Evolutionary conservation across 1,284 basidiomycete genomes (phyloP).

Genomic region (Malassezia equina): DNA sequence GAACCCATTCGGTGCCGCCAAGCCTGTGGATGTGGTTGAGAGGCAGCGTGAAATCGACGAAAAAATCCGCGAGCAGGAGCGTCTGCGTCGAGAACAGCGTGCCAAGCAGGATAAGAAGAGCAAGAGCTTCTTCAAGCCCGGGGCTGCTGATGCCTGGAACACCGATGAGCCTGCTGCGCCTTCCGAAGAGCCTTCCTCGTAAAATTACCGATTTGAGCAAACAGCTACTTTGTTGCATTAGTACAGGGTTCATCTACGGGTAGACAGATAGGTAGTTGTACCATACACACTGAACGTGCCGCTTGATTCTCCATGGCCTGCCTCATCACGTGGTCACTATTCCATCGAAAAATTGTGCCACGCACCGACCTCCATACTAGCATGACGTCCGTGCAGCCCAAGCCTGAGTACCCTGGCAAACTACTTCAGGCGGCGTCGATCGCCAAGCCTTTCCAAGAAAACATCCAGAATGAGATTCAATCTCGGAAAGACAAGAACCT

Average conservation of each 20-base stretch:
- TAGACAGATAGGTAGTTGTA: conserved; percentile 2
- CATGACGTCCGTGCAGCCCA: conserved; percentile 8
- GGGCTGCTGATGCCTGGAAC: conserved; percentile 2
- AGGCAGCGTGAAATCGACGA: conserved; percentile 66
- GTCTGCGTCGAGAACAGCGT: conserved; percentile 30
- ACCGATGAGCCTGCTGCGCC: neutral
- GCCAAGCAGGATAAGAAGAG: conserved; percentile 29
- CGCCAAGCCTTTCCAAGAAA: conserved; percentile 38
- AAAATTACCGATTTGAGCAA: neutral
- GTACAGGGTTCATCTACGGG: neutral
- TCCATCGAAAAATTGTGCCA: neutral
- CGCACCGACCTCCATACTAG: neutral
- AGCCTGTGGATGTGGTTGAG: conserved; percentile 71
- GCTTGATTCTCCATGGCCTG: neutral
- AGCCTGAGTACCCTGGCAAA: conserved; percentile 37
- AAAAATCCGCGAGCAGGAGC: conserved; percentile 32
- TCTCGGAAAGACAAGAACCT: conserved; percentile 22
- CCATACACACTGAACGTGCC: neutral
- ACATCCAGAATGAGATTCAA: conserved; percentile 25
- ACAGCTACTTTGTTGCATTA: neutral
- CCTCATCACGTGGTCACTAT: neutral
- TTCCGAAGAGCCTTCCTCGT: neutral
- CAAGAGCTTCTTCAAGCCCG: conserved; percentile 6
- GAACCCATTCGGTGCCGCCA: conserved; percentile 78
- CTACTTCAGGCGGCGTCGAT: conserved; percentile 38